Conservation (phyloP, 495 filamentous ascomycete species). For the Neurospora intermedia region DNA sequence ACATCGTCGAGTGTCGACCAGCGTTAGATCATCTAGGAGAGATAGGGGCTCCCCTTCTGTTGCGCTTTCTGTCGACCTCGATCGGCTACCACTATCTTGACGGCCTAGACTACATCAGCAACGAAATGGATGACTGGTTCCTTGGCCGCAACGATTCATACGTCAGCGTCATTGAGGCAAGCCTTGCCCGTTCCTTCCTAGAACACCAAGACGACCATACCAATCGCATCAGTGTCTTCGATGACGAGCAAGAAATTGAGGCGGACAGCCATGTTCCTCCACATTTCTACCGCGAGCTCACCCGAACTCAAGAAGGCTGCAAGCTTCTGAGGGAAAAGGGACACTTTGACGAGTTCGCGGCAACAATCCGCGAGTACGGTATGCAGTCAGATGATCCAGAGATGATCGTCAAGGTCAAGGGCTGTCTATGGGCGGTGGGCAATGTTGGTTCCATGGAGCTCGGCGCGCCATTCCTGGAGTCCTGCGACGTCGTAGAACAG, state of each 20-base stretch:
- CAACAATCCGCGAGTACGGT: slow-evolving; percentile 74
- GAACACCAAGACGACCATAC: slow-evolving; percentile 48
- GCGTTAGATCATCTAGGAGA: slow-evolving; percentile 92
- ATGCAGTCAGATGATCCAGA: slow-evolving; percentile 78
- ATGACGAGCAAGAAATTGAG: slow-evolving; percentile 42
- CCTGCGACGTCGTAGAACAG: slow-evolving; percentile 69
- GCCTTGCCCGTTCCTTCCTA: slow-evolving; percentile 77
- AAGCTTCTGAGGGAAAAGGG: slow-evolving; percentile 81
- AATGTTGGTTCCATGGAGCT: slow-evolving; percentile 98
- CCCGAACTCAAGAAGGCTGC: slow-evolving; percentile 86
- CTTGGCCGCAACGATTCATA: slow-evolving; percentile 89
- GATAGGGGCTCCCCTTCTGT: slow-evolving; percentile 85
- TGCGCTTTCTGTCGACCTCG: slow-evolving; percentile 89
- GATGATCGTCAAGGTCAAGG: slow-evolving; percentile 86
- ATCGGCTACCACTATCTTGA: slow-evolving; percentile 97
- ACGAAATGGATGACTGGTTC: slow-evolving; percentile 99
- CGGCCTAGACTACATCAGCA: slow-evolving; percentile 93
- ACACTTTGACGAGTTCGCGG: slow-evolving; percentile 87
- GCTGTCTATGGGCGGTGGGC: slow-evolving; percentile 93
- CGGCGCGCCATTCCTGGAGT: slow-evolving; percentile 84
- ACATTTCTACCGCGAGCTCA: slow-evolving; percentile 94
- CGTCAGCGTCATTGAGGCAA: slow-evolving; percentile 89
- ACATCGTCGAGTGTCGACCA: slow-evolving; percentile 92
- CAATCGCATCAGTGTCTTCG: slow-evolving; percentile 42
- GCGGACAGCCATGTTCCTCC: slow-evolving; percentile 61